phyloP scores from a whole-genome alignment of 169 alveolate species.

The Plasmodium relictum region DNA sequence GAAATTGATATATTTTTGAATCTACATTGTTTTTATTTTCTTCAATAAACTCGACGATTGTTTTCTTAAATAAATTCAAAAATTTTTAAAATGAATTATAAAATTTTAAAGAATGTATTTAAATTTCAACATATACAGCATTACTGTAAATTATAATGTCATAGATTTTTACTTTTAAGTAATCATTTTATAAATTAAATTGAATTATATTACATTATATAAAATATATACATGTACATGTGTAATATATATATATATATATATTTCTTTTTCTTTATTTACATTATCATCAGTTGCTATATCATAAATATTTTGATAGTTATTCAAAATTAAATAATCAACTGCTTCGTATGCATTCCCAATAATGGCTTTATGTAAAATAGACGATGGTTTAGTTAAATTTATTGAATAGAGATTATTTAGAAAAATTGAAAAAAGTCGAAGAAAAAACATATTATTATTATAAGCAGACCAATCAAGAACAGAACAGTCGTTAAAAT shows the following conservation, averaged over 20 bases:
- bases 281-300: slow-evolving; percentile 53
- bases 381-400: slow-evolving; percentile 26
- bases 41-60: slow-evolving; percentile 36
- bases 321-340: slow-evolving; percentile 24
- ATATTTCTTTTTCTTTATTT: neutral
- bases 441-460: slow-evolving; percentile 60
- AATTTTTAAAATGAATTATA: no score
- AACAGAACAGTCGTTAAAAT: slow-evolving; percentile 37
- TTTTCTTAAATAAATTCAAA: slow-evolving; percentile 28
- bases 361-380: slow-evolving; percentile 55
- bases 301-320: slow-evolving; percentile 39
- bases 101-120: neutral
- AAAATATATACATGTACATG: neutral
- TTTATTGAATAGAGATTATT: slow-evolving; percentile 20
- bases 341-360: slow-evolving; percentile 72
- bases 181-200: no score
- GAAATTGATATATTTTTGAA: slow-evolving; percentile 27
- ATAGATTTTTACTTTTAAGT: no score
- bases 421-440: slow-evolving; percentile 39
- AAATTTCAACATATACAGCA: neutral
- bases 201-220: no score
- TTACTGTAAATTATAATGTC: no score
- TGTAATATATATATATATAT: neutral
- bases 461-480: slow-evolving; percentile 68
- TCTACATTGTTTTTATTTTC: slow-evolving; percentile 55